Percentiles rank a stretch among this genome's conserved stretches.
Conservation (phyloP, 2,329 filamentous ascomycete species). For the Botrytis pseudocinerea region DNA sequence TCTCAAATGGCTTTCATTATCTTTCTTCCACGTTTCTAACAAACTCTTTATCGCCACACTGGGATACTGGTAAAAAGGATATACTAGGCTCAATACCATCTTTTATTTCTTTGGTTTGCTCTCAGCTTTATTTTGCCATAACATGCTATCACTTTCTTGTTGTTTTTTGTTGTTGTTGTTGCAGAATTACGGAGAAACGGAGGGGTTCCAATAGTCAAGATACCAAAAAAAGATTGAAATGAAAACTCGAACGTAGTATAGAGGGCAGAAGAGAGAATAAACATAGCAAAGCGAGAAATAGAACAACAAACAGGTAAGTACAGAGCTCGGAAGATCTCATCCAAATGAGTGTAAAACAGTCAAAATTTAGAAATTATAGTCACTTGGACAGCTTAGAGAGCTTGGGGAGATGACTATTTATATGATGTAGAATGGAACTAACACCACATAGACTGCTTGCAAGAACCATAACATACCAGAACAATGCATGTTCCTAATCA, state of each 20-base stretch:
- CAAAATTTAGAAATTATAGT: background rate
- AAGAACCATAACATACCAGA: background rate
- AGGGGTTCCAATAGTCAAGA: no score
- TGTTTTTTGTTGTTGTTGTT: background rate
- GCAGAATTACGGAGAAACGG: no score
- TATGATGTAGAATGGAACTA: no score
- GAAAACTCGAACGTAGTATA: background rate
- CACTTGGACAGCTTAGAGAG: background rate
- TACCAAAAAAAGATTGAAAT: no score
- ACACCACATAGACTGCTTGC: background rate
- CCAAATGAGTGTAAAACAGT: background rate
- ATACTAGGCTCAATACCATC: background rate
- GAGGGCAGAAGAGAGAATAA: background rate
- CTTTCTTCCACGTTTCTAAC: background rate
- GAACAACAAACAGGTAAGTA: no score
- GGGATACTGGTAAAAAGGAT: background rate
- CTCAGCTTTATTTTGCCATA: background rate
- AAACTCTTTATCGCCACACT: background rate
- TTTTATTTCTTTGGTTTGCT: background rate
- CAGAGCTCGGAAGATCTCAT: background rate
- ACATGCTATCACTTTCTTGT: background rate
- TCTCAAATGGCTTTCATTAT: background rate
- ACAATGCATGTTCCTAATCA: background rate
- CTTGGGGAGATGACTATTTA: background rate
- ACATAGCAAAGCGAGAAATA: background rate